Evolutionary conservation across 257 asterid species (phyloP), one percentile per base, ranked within the genome.

Genomic region (Scutellaria baicalensis): DNA sequence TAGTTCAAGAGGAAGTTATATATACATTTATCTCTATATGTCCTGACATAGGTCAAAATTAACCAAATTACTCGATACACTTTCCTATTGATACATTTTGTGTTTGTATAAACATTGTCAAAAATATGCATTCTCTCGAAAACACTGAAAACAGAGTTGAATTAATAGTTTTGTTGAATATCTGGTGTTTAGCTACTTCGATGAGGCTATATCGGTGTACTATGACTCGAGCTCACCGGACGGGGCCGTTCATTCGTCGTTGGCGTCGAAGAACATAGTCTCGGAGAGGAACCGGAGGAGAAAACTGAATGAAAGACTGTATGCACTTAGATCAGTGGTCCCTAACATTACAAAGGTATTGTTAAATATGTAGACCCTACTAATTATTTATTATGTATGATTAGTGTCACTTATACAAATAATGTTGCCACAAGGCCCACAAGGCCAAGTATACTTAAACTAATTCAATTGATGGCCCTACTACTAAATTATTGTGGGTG

Each of bases 141-240:
- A 27, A 27, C 33, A 27, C 33, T 27, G 2, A 27, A 27, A 27
- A 27, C 33, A 27, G 4, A 27, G 4, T 27, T 27, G 33, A 27
- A 27, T 27, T 27, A 27, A 27, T 27, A 27, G 4, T 12, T 44
- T 18, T 12, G 1, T 0, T 55, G 17, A 40, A 35, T 33, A 39
- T 59, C 6, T 13, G 8, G 43, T 39, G 1, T 23, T 57, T 73
- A 89, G 96, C 55, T 84, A 72, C 6, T 70, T 87, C 17, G 95
- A 91, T 2, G 92, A 85, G 55, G 57, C 85, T 2, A 62, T 85
- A 9, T 81, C 93, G 3, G 66, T 74, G 6, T 83, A 81, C 35
- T 91, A 77, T 39, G 97, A 91, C 70, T 89, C 97, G 48, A 89
- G 95, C 71, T 89, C 93, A 0, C 91, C 93, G 0, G 96, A 91